Percentiles rank a stretch among this genome's conserved stretches.
phyloP scores from a whole-genome alignment of 139 green algal genomes.

The Closterium sp. region DNA sequence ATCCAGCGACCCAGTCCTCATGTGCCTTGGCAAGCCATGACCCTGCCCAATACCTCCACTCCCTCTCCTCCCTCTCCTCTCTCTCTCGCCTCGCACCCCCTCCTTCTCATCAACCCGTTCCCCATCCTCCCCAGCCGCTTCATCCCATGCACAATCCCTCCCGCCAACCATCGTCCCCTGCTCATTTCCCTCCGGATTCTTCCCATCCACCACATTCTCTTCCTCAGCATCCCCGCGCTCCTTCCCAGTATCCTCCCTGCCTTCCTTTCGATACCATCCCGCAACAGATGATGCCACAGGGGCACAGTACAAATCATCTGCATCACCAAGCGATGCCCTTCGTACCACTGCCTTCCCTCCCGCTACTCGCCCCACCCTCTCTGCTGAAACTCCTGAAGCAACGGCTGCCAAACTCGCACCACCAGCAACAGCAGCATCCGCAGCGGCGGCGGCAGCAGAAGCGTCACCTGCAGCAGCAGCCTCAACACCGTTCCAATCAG shows the following conservation, averaged over 20 bases:
- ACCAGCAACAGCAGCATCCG: not conserved
- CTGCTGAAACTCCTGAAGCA: not conserved
- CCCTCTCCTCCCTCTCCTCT: not conserved
- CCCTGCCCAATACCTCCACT: not conserved
- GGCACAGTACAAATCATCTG: not conserved
- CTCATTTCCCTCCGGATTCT: not conserved
- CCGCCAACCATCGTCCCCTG: not conserved
- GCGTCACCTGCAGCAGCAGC: not conserved
- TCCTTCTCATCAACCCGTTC: not conserved
- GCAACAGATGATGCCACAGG: not conserved
- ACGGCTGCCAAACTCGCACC: not conserved
- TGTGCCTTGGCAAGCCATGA: not conserved
- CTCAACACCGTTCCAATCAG: too few relatives aligned
- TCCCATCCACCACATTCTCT: not conserved
- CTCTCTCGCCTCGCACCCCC: not conserved
- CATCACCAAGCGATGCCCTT: not conserved
- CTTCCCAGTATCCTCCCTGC: not conserved
- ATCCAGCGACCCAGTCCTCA: not conserved
- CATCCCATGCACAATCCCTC: not conserved
- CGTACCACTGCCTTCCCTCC: not conserved
- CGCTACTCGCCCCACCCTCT: not conserved
- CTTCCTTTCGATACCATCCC: not conserved
- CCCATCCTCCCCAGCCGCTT: not conserved
- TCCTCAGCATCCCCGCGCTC: not conserved
- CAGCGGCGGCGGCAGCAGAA: too few relatives aligned